These are phyloP conservation scores for Calcarisporium arbuscula DNA, from an alignment of 2,329 filamentous ascomycete genomes.

Conservation along the genomic window DNA sequence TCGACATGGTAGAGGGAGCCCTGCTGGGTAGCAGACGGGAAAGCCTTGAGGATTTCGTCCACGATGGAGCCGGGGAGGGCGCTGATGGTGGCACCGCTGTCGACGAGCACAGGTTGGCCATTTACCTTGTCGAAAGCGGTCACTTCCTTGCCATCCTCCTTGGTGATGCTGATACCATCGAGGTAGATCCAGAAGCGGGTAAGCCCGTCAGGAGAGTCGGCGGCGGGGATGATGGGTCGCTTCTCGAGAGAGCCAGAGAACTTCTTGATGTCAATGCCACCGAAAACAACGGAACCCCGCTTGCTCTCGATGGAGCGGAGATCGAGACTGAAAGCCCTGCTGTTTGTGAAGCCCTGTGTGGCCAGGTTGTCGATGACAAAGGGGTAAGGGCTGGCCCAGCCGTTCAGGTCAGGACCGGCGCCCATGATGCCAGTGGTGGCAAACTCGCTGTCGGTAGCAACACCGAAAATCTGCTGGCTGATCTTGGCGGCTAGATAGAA, in stretches of 20 bases:
- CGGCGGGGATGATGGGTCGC: slow-evolving; percentile 46
- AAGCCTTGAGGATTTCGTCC: slow-evolving; percentile 34
- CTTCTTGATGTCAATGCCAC: slow-evolving; percentile 51
- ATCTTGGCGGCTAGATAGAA: slow-evolving; percentile 19
- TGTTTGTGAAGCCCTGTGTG: slow-evolving; percentile 28
- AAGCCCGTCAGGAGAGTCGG: slow-evolving; percentile 24
- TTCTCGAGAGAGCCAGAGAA: slow-evolving; percentile 47
- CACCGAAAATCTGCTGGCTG: slow-evolving; percentile 29
- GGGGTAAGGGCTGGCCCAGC: slow-evolving; percentile 28
- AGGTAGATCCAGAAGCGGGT: slow-evolving; percentile 38
- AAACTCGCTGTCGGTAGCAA: slow-evolving; percentile 24
- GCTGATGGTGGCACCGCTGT: slow-evolving; percentile 62
- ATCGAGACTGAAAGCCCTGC: slow-evolving; percentile 28
- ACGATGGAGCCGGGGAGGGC: slow-evolving; percentile 56
- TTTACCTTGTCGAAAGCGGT: slow-evolving; percentile 36
- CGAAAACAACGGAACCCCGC: slow-evolving; percentile 39
- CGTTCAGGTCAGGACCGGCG: slow-evolving; percentile 23
- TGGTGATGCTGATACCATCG: slow-evolving; percentile 27
- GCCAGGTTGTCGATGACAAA: slow-evolving; percentile 27
- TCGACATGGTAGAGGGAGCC: slow-evolving; percentile 39
- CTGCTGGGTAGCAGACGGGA: slow-evolving; percentile 37
- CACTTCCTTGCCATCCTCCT: slow-evolving; percentile 27
- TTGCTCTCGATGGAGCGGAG: slow-evolving; percentile 24
- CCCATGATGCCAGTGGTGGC: slow-evolving; percentile 27
- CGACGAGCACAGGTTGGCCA: slow-evolving; percentile 47